phyloP scores from a whole-genome alignment of 2,329 filamentous ascomycete genomes.

The Atkinsonella texensis region DNA sequence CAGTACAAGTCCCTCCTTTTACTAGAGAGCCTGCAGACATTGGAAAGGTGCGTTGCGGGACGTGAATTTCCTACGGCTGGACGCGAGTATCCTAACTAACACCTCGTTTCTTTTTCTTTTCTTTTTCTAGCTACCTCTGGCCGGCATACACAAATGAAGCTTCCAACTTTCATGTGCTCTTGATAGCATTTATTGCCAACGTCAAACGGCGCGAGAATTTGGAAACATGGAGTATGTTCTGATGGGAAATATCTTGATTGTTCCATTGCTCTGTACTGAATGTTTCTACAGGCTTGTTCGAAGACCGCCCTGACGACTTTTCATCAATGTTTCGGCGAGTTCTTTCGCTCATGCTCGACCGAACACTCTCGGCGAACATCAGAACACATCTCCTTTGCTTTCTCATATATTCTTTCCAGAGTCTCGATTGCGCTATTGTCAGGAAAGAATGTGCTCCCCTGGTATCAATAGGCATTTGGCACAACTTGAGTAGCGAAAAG shows the following conservation, averaged over 20 bases:
- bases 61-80: too few relatives aligned
- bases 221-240: conserved; percentile 64
- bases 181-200: conserved; percentile 77
- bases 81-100: too few relatives aligned
- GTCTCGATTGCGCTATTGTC: conserved; percentile 75
- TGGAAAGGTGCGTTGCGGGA: conserved; percentile 53
- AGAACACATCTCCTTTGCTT: conserved; percentile 80
- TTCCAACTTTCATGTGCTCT: conserved; percentile 81
- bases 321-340: conserved; percentile 80
- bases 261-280: conserved; percentile 10
- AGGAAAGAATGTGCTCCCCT: conserved; percentile 93
- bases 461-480: conserved; percentile 92
- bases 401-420: conserved; percentile 85
- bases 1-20: conserved; percentile 64
- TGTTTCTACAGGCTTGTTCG: conserved; percentile 51
- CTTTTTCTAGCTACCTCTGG: conserved; percentile 70
- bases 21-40: conserved; percentile 78
- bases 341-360: conserved; percentile 72
- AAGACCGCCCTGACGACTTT: conserved; percentile 67
- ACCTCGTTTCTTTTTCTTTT: background rate
- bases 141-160: conserved; percentile 80
- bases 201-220: conserved; percentile 80
- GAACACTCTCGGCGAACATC: conserved; percentile 50
- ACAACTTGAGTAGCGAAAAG: conserved; percentile 72
- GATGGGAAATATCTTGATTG: background rate